Evolutionary conservation across 148 eudicot species (phyloP).

Genomic region (Talinum fruticosum): DNA sequence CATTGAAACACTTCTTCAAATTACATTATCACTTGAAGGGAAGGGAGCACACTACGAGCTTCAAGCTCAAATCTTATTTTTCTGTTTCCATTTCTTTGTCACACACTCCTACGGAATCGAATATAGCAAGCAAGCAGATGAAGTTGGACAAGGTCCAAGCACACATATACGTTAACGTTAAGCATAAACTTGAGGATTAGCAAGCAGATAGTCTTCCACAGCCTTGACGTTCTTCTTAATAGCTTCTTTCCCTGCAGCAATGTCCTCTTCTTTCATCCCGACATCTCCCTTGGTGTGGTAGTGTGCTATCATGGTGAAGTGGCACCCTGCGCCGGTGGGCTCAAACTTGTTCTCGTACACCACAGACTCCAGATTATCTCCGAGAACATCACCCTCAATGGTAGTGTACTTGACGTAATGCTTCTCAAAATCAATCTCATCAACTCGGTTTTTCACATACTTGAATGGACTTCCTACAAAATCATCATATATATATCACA

Average conservation of each 20-base stretch:
- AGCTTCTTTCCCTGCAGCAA: slow-evolving; percentile 11
- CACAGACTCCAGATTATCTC: slow-evolving; percentile 13
- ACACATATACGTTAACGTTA: neutral
- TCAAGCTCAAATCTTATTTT: no score
- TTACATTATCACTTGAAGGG: no score
- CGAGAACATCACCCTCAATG: slow-evolving; percentile 26
- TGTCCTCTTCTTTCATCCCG: slow-evolving; percentile 4
- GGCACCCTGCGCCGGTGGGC: slow-evolving; percentile 6
- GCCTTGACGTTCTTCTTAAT: slow-evolving; percentile 17
- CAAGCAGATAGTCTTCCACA: slow-evolving; percentile 29
- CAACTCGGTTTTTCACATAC: neutral
- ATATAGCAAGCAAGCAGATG: no score
- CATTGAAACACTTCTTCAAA: no score
- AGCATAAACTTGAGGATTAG: slow-evolving; percentile 27
- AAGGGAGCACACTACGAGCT: no score
- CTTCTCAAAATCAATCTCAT: neutral
- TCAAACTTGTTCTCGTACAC: slow-evolving; percentile 23
- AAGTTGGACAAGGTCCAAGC: no score
- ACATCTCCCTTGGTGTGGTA: slow-evolving; percentile 19
- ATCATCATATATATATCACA: neutral
- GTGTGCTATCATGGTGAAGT: slow-evolving; percentile 14
- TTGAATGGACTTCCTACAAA: neutral
- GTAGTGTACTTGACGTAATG: slow-evolving; percentile 28
- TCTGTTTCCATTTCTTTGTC: no score
- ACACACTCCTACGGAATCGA: no score